Base-by-base conservation (phyloP, 805 yeast species). In the Teunomyces kruisii region DNA sequence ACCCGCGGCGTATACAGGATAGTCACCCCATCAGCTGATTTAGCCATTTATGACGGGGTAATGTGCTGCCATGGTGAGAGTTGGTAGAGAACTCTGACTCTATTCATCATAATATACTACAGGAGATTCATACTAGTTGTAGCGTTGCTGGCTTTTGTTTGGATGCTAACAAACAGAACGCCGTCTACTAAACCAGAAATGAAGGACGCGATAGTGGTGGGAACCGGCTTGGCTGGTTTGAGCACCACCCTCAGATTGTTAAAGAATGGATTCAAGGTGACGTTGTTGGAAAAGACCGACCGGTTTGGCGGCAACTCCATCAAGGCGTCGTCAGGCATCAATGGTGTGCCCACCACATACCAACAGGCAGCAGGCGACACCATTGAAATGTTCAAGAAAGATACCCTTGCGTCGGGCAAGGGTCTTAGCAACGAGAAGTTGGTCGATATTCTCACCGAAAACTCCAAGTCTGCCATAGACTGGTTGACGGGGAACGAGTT, bases 251-350 rank as follows among this genome's bases (percentile, higher is more conserved):
- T 72, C 32, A 68, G 68, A 46, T 51, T 76, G 15, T 57, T 62
- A 17, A 59, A 68, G 32, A 50, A 60, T 17, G 71, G 74, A 10
- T 48, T 65, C 16, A 70, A 76, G 0, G 78, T 80, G 3, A 55
- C 71, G 0, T 46, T 81, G 6, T 44, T 81, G 2, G 86, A 81
- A 43, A 81, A 81, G 52, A 62, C 73, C 0, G 62, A 61, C 10
- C 65, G 66, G 24, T 56, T 78, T 28, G 86, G 86, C 26, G 84
- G 85, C 6, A 81, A 81, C 51, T 80, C 84, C 2, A 71, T 74
- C 44, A 80, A 79, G 59, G 86, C 86, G 0, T 78, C 83, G 3
- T 76, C 82, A 17, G 86, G 86, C 16, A 80, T 81, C 44, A 80
- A 80, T 57, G 75, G 74, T 1, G 70, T 53, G 0, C 65, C 65